Conservation (phyloP, 2,329 filamentous ascomycete species). For the Paramyrothecium sp. region DNA sequence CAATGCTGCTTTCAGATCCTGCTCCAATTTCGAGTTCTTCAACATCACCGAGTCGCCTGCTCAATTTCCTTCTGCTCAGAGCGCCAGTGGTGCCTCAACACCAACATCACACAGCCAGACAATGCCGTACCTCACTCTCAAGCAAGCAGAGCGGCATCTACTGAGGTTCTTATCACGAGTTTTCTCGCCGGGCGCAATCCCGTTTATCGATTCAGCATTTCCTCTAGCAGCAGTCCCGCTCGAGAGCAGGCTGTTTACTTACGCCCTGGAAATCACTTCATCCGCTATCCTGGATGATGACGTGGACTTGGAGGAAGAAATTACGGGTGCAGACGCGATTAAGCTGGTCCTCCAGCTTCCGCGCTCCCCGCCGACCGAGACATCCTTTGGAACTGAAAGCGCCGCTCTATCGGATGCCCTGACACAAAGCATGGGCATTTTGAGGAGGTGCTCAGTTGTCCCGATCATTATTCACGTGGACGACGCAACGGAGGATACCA, state of each 20-base stretch:
- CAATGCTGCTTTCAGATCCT: constrained; percentile 59
- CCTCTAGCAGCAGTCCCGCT: constrained; percentile 61
- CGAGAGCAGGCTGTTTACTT: constrained; percentile 63
- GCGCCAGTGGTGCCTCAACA: constrained; percentile 5
- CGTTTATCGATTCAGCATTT: constrained; percentile 62
- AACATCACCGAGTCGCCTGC: constrained; percentile 62
- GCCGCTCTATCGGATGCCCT: constrained; percentile 45
- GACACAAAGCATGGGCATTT: constrained; percentile 56
- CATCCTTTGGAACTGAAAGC: constrained; percentile 12
- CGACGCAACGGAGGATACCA: constrained; percentile 15
- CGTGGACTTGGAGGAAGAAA: constrained; percentile 62
- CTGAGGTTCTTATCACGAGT: constrained; percentile 66
- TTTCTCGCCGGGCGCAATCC: constrained; percentile 51
- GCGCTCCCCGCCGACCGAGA: constrained; percentile 14
- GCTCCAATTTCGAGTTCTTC: constrained; percentile 75
- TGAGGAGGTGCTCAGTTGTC: constrained; percentile 61
- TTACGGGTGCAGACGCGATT: constrained; percentile 66
- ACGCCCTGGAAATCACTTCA: constrained; percentile 62
- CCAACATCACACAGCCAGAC: constrained; percentile 16
- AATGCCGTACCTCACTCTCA: constrained; percentile 64
- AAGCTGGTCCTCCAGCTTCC: constrained; percentile 55
- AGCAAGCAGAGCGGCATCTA: constrained; percentile 67
- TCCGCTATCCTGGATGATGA: constrained; percentile 52
- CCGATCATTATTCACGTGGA: constrained; percentile 55
- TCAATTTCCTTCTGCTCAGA: constrained; percentile 12